Base-by-base conservation (phyloP, 352 stramenopile species). In the Pythium dissimile region DNA sequence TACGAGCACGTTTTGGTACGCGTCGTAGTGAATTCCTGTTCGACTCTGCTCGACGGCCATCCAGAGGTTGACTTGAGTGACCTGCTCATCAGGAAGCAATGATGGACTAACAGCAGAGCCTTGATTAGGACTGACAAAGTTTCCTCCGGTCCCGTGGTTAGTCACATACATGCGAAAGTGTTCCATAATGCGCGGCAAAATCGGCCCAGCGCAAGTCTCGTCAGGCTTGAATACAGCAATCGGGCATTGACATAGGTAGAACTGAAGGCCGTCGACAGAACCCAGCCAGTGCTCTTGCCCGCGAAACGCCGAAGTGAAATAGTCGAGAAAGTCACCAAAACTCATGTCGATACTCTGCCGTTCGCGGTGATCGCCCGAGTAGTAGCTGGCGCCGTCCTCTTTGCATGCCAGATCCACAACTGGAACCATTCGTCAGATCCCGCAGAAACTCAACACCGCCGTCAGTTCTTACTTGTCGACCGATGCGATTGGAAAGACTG, bases 41-140 rank as follows among this genome's bases (percentile, higher is more conserved):
- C 69, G 66, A 8, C 78, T 81, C 26, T 69, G 15, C 23, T 67
- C 63, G 11, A 88, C 73, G 7, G 70, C 72, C 75, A 94, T 91
- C 85, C 85, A 94, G 18, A 94, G 42, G 61, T 94, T 94, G n/a
- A 93, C 72, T 77, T 92, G 80, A 18, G 65, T 79, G n/a, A 93
- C 27, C n/a, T 49, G 43, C 28, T 75, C 56, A 6, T 50, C 31
- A 5, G 68, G 35, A 24, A 94, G 66, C 24, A 61, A 68, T 1
- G 50, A 27, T 20, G 80, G 80, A 20, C 83, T 92, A 24, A n/a
- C 3, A 3, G n/a, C 23, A 24, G 10, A 54, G n/a, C n/a, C n/a
- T n/a, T n/a, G n/a, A n/a, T n/a, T n/a, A n/a, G n/a, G n/a, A n/a
- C n/a, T n/a, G n/a, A n/a, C n/a, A n/a, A n/a, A n/a, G n/a, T n/a